Percentiles rank a stretch among this genome's conserved stretches.
Evolutionary conservation across 805 yeast species (phyloP).

Genomic region (Isabelozyma rhagii): DNA sequence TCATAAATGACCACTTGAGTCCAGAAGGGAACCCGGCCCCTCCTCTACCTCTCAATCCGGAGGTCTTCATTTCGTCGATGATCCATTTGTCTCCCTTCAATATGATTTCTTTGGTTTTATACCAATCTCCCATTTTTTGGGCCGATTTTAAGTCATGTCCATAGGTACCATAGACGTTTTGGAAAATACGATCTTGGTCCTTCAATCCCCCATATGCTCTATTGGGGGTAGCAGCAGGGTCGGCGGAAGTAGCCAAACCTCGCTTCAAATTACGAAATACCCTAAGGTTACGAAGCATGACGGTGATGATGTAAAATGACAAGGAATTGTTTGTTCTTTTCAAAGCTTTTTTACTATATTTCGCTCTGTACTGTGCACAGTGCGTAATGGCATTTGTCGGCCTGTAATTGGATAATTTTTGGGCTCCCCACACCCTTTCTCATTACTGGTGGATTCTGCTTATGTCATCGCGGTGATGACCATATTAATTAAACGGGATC

Average conservation of each 20-base stretch:
- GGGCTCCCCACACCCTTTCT: neutral
- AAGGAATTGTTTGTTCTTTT: neutral
- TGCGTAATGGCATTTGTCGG: conserved; percentile 18
- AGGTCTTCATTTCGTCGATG: conserved; percentile 79
- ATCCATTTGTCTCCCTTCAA: conserved; percentile 87
- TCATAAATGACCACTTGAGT: conserved; percentile 89
- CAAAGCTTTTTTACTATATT: neutral
- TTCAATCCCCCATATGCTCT: conserved; percentile 69
- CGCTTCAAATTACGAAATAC: conserved; percentile 18
- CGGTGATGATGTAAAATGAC: neutral
- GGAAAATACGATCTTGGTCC: conserved; percentile 85
- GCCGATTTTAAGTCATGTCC: conserved; percentile 76
- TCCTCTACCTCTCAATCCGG: conserved; percentile 88
- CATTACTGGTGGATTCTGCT: conserved; percentile 1
- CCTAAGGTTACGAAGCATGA: conserved; percentile 35
- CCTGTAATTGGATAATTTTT: conserved; percentile 15
- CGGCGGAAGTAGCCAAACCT: conserved; percentile 45
- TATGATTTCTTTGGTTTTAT: conserved; percentile 82
- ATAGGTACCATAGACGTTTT: conserved; percentile 72
- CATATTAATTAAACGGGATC: neutral
- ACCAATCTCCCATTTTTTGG: conserved; percentile 84
- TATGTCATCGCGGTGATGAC: neutral
- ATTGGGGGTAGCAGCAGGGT: conserved; percentile 46
- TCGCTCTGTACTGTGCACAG: neutral
- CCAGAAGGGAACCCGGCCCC: conserved; percentile 95